A percentile compares a stretch with the other conserved stretches of the same genome.
Conservation (phyloP, 2,329 filamentous ascomycete genomes). For the Alternaria brassicae region DNA sequence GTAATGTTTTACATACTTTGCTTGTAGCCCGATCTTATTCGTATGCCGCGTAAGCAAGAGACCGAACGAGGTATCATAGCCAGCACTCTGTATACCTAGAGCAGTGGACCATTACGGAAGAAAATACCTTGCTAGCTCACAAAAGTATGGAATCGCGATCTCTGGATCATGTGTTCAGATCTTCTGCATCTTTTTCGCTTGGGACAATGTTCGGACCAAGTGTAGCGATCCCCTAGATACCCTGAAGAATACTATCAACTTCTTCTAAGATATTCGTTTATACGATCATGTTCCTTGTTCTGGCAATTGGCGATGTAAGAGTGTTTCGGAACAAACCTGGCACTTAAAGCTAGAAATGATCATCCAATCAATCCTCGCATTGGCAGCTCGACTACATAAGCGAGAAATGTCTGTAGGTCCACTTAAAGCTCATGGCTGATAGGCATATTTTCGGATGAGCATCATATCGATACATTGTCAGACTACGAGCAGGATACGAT, state of each 20-base stretch:
- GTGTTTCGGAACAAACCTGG: background rate
- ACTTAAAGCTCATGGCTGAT: background rate
- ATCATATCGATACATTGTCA: slow-evolving; percentile 2
- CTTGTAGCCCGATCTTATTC: no score
- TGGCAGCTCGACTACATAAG: background rate
- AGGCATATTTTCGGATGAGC: background rate
- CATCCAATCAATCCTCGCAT: background rate
- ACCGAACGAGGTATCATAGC: background rate
- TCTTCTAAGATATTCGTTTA: background rate
- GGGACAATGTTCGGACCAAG: background rate
- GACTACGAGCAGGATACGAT: background rate
- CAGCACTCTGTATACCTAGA: background rate
- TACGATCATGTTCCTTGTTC: background rate
- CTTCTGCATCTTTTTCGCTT: background rate
- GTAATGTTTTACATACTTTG: no score
- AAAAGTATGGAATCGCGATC: background rate
- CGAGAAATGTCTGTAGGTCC: background rate
- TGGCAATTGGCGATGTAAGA: no score
- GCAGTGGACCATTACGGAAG: slow-evolving; percentile 1
- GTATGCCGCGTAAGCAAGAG: no score
- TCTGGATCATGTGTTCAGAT: background rate
- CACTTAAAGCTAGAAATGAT: background rate
- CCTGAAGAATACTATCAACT: background rate
- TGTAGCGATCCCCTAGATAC: background rate
- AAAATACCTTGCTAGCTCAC: slow-evolving; percentile 1